These are phyloP conservation scores for Erythrobasidium yunnanense DNA, from an alignment of 768 basidiomycete species.

Conservation along the genomic window DNA sequence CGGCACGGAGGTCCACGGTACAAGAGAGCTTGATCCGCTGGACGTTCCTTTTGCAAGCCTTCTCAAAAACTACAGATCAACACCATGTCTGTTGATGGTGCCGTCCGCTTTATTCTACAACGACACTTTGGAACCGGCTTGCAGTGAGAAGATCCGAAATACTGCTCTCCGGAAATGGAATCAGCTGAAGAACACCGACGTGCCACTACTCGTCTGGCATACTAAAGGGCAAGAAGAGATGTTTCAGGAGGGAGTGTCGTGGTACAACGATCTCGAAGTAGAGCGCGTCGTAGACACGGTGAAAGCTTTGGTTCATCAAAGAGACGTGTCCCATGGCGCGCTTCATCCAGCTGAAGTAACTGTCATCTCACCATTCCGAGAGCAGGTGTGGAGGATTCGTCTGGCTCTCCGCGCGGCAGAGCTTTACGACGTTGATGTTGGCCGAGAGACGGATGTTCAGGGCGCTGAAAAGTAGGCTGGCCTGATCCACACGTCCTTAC, in stretches of 20 bases:
- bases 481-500: background rate
- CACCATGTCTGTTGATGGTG: conserved; percentile 41
- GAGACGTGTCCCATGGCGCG: background rate
- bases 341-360: conserved; percentile 39
- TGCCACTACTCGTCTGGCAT: conserved; percentile 40
- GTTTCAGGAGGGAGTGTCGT: conserved; percentile 42
- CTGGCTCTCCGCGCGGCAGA: conserved; percentile 34
- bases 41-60: conserved; percentile 32
- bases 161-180: conserved; percentile 32
- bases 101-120: conserved; percentile 41
- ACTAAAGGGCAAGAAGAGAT: conserved; percentile 38
- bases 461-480: conserved; percentile 39
- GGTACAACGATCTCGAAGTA: conserved; percentile 39
- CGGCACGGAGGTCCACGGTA: too few relatives aligned
- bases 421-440: conserved; percentile 40
- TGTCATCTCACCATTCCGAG: conserved; percentile 42
- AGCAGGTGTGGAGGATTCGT: conserved; percentile 43
- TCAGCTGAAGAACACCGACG: conserved; percentile 33
- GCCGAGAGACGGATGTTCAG: conserved; percentile 42
- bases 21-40: background rate
- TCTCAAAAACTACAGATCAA: conserved; percentile 41
- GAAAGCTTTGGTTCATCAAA: background rate
- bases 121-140: conserved; percentile 40
- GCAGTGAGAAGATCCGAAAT: conserved; percentile 28
- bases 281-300: background rate